phyloP scores from a whole-genome alignment of 164 flowering plant genomes.

The Tinospora cordifolia region DNA sequence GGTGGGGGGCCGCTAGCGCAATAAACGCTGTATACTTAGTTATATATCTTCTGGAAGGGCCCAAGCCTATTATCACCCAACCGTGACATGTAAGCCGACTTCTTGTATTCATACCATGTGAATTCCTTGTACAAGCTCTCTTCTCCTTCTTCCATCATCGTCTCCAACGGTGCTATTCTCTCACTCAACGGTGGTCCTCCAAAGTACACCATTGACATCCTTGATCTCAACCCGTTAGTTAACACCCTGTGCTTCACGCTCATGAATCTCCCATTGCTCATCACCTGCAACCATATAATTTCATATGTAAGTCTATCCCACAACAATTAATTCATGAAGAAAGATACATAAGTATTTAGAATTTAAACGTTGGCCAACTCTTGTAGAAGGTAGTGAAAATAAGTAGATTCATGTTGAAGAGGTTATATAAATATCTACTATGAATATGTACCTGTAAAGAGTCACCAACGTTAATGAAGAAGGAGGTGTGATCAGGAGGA shows the following conservation, averaged over 20 bases:
- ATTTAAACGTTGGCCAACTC: too few species aligned
- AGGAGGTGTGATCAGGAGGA: constrained; percentile 70
- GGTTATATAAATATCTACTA: too few species aligned
- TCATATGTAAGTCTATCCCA: background rate
- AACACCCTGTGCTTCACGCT: constrained; percentile 87
- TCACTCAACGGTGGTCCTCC: constrained; percentile 67
- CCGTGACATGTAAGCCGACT: constrained; percentile 59
- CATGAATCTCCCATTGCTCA: constrained; percentile 85
- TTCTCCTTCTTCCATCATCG: constrained; percentile 45
- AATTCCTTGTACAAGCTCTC: constrained; percentile 75
- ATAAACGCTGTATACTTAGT: too few species aligned
- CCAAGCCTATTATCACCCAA: constrained; percentile 57
- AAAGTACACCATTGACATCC: constrained; percentile 82
- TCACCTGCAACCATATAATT: constrained; percentile 50
- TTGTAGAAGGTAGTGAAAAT: background rate
- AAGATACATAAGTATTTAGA: too few species aligned
- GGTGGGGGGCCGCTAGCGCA: too few species aligned
- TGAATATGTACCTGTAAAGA: constrained; percentile 73
- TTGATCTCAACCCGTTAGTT: constrained; percentile 45
- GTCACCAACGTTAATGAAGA: constrained; percentile 85
- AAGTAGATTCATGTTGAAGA: too few species aligned
- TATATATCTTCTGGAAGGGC: constrained; percentile 3
- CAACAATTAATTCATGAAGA: background rate
- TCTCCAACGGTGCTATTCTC: constrained; percentile 46
- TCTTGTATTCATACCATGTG: constrained; percentile 85